A percentile compares a stretch with the other conserved stretches of the same genome.
phyloP scores from a whole-genome alignment of 2,329 filamentous ascomycete species.

The Coleophoma crateriformis region DNA sequence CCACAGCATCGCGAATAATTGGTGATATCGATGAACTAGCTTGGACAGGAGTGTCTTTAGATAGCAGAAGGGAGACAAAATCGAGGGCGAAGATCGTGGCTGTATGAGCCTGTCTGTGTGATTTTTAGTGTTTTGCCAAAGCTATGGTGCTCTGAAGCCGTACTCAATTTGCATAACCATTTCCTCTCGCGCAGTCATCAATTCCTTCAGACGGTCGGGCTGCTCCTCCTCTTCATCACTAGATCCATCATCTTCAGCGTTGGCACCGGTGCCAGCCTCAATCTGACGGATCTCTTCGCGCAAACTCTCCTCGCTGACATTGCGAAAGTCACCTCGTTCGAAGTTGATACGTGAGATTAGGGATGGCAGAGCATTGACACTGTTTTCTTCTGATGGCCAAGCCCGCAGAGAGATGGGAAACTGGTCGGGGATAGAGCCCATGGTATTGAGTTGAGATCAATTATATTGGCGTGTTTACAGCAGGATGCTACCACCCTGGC shows the following conservation, averaged over 20 bases:
- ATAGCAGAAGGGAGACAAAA: conserved; percentile 75
- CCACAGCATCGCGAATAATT: conserved; percentile 63
- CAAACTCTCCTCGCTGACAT: conserved; percentile 69
- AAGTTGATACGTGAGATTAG: conserved; percentile 75
- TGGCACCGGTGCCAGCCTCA: conserved; percentile 33
- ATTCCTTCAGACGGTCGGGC: conserved; percentile 26
- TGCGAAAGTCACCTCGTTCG: conserved; percentile 76
- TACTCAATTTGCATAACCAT: conserved; percentile 55
- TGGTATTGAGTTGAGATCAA: conserved; percentile 6
- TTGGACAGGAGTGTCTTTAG: conserved; percentile 71
- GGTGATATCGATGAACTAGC: conserved; percentile 67
- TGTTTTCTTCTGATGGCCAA: conserved; percentile 51
- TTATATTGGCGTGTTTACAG: too few relatives aligned
- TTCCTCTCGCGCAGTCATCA: conserved; percentile 46
- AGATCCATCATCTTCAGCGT: conserved; percentile 33
- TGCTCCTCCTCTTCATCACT: conserved; percentile 41
- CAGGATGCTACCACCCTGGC: not conserved
- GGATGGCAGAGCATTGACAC: conserved; percentile 58
- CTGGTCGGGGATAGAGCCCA: conserved; percentile 30
- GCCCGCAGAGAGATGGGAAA: conserved; percentile 58
- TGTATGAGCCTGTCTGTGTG: conserved; percentile 41
- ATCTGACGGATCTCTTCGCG: conserved; percentile 54
- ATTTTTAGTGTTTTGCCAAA: conserved; percentile 7
- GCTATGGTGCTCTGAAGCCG: not conserved
- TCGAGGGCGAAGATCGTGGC: conserved; percentile 69